Evolutionary conservation across 2,329 filamentous ascomycete species (phyloP).

Genomic region (Ascochyta rabiei): DNA sequence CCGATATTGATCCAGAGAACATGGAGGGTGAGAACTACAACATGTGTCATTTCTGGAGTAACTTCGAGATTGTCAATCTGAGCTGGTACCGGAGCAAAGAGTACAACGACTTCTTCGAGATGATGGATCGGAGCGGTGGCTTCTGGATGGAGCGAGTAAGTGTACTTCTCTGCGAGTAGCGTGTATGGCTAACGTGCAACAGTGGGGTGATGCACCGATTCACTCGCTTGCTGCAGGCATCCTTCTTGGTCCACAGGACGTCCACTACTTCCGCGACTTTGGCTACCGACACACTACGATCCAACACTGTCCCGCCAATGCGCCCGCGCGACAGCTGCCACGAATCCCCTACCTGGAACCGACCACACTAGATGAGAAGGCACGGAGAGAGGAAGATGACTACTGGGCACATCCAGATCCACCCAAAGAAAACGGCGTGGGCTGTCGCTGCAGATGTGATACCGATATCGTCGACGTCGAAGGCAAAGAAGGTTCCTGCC

Average conservation of each 20-base stretch:
- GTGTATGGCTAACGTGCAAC: slow-evolving; percentile 45
- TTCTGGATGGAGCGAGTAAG: slow-evolving; percentile 98
- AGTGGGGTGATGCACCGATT: slow-evolving; percentile 99
- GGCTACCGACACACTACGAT: slow-evolving; percentile 98
- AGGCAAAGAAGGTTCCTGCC: slow-evolving; percentile 93
- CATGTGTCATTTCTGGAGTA: slow-evolving; percentile 99
- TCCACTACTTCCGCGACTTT: slow-evolving; percentile 99
- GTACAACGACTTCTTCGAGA: slow-evolving; percentile 97
- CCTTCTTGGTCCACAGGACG: slow-evolving; percentile 78
- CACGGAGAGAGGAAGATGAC: slow-evolving; percentile 87
- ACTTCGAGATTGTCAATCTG: slow-evolving; percentile 95
- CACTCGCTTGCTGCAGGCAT: slow-evolving; percentile 95
- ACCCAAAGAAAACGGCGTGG: slow-evolving; percentile 93
- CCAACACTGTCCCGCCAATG: slow-evolving; percentile 96
- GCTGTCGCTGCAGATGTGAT: slow-evolving; percentile 94
- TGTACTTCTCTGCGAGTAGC: slow-evolving; percentile 12
- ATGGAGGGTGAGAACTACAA: slow-evolving; percentile 99
- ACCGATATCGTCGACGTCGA: slow-evolving; percentile 98
- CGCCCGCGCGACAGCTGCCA: slow-evolving; percentile 82
- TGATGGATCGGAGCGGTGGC: slow-evolving; percentile 97
- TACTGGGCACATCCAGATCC: slow-evolving; percentile 92
- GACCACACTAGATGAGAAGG: slow-evolving; percentile 81
- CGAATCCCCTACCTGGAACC: slow-evolving; percentile 80
- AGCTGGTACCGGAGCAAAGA: slow-evolving; percentile 97
- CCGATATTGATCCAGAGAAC: slow-evolving; percentile 83